Conservation (phyloP, 148 eudicot species). For the Selenicereus undatus region DNA sequence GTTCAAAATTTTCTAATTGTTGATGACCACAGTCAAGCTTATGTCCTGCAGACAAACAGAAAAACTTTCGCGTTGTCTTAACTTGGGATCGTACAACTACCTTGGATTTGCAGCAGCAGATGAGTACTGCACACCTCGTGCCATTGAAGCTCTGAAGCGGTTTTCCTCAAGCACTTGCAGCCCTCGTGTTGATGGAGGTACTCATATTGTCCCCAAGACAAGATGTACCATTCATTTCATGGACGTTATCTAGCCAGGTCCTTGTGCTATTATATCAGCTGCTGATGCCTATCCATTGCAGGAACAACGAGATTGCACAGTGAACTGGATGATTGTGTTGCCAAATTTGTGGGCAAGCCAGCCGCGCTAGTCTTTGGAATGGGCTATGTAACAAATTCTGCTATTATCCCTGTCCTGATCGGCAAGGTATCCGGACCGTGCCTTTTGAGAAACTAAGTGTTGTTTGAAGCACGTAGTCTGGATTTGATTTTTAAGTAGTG, state of each 20-base stretch:
- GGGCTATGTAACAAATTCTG: constrained; percentile 96
- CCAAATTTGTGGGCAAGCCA: constrained; percentile 87
- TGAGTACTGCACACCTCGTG: constrained; percentile 95
- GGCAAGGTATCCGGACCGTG: constrained; percentile 56
- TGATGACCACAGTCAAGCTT: constrained; percentile 7
- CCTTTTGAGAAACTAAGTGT: not conserved
- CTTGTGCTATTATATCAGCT: not conserved
- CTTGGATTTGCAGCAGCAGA: constrained; percentile 98
- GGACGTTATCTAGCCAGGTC: not conserved
- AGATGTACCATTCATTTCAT: not conserved
- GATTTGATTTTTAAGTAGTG: not conserved
- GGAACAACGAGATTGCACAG: constrained; percentile 72
- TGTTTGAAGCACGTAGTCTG: not conserved
- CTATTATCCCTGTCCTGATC: constrained; percentile 80
- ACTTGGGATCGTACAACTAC: constrained; percentile 98
- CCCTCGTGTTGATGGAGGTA: constrained; percentile 95
- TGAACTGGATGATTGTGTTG: constrained; percentile 84
- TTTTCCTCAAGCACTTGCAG: constrained; percentile 76
- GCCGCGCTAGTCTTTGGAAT: constrained; percentile 85
- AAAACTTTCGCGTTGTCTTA: constrained; percentile 64
- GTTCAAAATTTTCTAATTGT: not conserved
- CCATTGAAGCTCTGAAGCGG: constrained; percentile 62
- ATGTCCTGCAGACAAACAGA: constrained; percentile 63
- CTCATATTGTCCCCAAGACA: not conserved
- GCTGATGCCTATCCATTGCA: constrained; percentile 31